Evolutionary conservation across 139 green algal species (phyloP), one percentile per base, ranked within the genome.

Genomic region (Astrephomene gubernaculifera): DNA sequence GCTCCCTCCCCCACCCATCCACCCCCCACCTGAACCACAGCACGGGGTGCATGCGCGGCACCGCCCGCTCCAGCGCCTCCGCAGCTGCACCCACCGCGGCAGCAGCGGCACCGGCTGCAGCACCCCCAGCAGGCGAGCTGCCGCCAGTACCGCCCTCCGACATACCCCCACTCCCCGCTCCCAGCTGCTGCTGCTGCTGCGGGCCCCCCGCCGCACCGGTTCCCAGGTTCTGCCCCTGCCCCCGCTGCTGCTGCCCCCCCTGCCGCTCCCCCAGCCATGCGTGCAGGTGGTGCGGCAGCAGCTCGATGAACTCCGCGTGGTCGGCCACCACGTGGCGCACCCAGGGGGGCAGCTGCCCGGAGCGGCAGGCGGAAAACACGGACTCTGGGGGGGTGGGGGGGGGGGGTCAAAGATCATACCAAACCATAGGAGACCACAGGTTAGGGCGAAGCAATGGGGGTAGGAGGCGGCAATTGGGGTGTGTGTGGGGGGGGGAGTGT

Each of bases 11-110:
- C 19, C 57, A 67, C 57, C 12, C 49, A 17, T 57, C 49, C 49
- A 25, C 24, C 36, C 35, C 53, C 54, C 74, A 82, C 74, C 74
- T 82, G 74, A 69, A 82, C 74, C 74, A 82, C 35, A 82, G 2
- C 54, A 82, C 36, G 25, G 74, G 74, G 4, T 71, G 38, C 38
- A 82, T 14, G 25, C 12, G 17, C 19, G 53, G 74, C 25, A 65
- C 69, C 39, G 49, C 73, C 12, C 9, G 24, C 2, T 3, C 17
- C 24, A 39, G 19, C 52, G 53, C 7, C 53, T 33, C 29, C 73
- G 35, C 45, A n/a, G 31, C 35, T 14, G 73, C 35, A 9, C 29
- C 64, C 33, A 45, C 33, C 33, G 33, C 64, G 14, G 64, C 52
- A 39, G 71, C 71, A 10, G 29, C 25, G 3, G 21, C 73, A 21